phyloP scores from a whole-genome alignment of 331 rosid species.

The Erythrophleum ivorense region DNA sequence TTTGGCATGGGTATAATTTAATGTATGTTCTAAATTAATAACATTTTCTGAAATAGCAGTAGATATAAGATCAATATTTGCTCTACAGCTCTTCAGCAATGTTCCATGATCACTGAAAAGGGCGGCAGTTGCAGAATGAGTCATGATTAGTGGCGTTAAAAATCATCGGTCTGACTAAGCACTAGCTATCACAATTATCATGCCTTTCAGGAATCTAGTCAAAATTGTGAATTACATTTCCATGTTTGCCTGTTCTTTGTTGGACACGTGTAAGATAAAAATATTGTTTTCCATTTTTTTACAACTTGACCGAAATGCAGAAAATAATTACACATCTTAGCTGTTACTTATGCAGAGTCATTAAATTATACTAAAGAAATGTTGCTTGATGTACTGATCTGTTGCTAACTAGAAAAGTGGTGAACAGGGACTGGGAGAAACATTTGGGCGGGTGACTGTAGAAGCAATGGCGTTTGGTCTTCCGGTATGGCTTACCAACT shows the following conservation, averaged over 20 bases:
- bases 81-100: neutral
- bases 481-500: conserved; percentile 66
- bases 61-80: neutral
- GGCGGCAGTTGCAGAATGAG: neutral
- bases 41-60: neutral
- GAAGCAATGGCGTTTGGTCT: conserved; percentile 96
- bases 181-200: neutral
- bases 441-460: conserved; percentile 87
- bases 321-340: conserved; percentile 4
- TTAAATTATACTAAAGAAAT: neutral
- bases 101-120: neutral
- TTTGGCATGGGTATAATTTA: neutral
- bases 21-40: neutral
- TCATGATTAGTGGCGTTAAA: neutral
- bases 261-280: neutral
- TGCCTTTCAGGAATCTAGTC: neutral
- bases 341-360: neutral
- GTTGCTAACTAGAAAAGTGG: conserved; percentile 37
- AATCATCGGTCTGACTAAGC: neutral
- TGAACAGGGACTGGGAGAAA: conserved; percentile 87
- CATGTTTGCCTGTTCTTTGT: neutral
- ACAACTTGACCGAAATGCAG: neutral
- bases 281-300: neutral
- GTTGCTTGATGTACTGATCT: neutral
- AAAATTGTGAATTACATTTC: neutral